Conservation (phyloP, 2,329 filamentous ascomycete genomes). For the Penicillium occitanis region DNA sequence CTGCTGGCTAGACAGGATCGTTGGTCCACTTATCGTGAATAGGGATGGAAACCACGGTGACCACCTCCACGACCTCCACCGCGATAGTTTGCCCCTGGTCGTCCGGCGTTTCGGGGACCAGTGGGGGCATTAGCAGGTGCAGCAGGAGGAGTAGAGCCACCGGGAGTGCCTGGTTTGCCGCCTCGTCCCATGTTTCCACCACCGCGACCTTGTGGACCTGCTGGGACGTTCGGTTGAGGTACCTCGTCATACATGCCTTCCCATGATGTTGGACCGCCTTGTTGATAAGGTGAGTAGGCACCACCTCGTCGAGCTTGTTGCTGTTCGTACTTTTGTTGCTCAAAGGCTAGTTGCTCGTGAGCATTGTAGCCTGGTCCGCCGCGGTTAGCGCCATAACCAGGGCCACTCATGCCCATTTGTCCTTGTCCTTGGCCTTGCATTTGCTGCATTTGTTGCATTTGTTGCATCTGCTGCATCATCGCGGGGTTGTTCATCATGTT, state of each 20-base stretch:
- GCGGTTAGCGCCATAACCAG: constrained; percentile 41
- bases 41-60: constrained; percentile 76
- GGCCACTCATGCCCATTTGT: constrained; percentile 32
- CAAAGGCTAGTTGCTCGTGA: constrained; percentile 71
- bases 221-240: constrained; percentile 71
- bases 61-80: constrained; percentile 78
- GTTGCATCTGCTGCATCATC: constrained; percentile 74
- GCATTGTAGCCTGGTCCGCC: constrained; percentile 62
- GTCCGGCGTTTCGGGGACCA: constrained; percentile 91
- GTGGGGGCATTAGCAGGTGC: constrained; percentile 84
- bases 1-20: not conserved
- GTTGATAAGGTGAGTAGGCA: constrained; percentile 45
- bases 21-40: constrained; percentile 48
- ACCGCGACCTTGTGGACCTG: constrained; percentile 51
- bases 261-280: constrained; percentile 78
- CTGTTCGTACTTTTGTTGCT: constrained; percentile 76
- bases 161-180: constrained; percentile 38
- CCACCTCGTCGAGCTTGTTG: constrained; percentile 60
- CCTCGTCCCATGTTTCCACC: constrained; percentile 45
- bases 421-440: constrained; percentile 41
- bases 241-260: constrained; percentile 98
- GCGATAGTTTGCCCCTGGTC: constrained; percentile 87
- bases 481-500: constrained; percentile 64
- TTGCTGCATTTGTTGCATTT: constrained; percentile 65
- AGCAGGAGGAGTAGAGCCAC: constrained; percentile 31